A percentile compares a stretch with the other conserved stretches of the same genome.
Conservation (phyloP, 148 eudicot genomes). For the Amaranthus cruentus region DNA sequence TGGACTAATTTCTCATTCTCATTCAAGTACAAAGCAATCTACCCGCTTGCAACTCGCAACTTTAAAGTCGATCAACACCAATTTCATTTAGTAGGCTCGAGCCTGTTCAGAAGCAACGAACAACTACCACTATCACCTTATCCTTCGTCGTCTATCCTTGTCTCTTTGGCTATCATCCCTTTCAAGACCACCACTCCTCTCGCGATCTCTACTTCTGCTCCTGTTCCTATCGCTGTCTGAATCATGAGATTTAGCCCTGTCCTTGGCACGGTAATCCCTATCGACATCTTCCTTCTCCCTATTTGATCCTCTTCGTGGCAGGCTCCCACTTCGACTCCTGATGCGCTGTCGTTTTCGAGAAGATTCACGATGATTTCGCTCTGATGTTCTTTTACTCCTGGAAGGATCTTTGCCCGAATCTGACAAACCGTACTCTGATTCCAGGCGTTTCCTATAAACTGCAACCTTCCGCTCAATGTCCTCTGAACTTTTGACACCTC, state of each 20-base stretch:
- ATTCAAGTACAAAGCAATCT: constrained; percentile 1
- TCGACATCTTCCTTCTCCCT: constrained; percentile 41
- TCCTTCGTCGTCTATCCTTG: constrained; percentile 56
- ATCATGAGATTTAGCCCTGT: constrained; percentile 37
- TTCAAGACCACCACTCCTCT: constrained; percentile 50
- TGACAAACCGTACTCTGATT: constrained; percentile 63
- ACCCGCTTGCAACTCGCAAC: constrained; percentile 5
- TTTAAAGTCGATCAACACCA: neutral
- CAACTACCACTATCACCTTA: constrained; percentile 28
- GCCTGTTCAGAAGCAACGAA: neutral
- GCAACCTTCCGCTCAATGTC: constrained; percentile 84
- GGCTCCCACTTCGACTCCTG: constrained; percentile 61
- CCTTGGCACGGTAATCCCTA: constrained; percentile 38
- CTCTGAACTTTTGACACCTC: constrained; percentile 56
- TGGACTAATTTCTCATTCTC: neutral
- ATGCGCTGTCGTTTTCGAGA: constrained; percentile 64
- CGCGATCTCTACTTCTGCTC: constrained; percentile 36
- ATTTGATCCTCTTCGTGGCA: constrained; percentile 45
- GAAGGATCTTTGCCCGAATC: constrained; percentile 45
- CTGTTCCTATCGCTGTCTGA: constrained; percentile 36
- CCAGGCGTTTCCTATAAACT: constrained; percentile 48
- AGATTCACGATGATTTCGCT: constrained; percentile 49
- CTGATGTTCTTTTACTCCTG: constrained; percentile 40
- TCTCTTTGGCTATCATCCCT: constrained; percentile 48
- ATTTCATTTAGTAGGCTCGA: neutral